Evolutionary conservation across 106 monocot genomes (phyloP).

Genomic region (Dioscorea alata): DNA sequence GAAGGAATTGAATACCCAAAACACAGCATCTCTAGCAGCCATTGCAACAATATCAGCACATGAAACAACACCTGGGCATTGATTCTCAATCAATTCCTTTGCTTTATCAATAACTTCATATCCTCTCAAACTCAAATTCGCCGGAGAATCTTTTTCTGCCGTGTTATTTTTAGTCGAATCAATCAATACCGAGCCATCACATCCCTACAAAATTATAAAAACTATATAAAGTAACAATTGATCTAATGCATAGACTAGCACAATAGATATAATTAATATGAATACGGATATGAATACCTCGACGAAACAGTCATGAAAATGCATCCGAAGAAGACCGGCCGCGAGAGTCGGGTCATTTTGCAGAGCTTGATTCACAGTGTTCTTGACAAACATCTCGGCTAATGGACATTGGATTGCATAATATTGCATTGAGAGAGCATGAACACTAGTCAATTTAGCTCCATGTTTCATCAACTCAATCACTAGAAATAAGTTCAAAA

Average conservation of each 20-base stretch:
- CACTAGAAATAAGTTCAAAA: conserved; percentile 24
- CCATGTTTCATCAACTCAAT: conserved; percentile 20
- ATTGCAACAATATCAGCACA: conserved; percentile 78
- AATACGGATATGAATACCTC: too few species aligned
- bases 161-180: conserved; percentile 63
- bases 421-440: conserved; percentile 46
- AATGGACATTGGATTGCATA: conserved; percentile 56
- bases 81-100: conserved; percentile 44
- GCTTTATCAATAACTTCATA: conserved; percentile 72
- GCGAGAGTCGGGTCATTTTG: conserved; percentile 60
- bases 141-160: conserved; percentile 76
- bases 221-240: too few species aligned
- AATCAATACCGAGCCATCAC: conserved; percentile 74
- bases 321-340: conserved; percentile 69
- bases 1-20: conserved; percentile 32
- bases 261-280: too few species aligned
- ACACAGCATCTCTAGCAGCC: conserved; percentile 72
- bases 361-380: conserved; percentile 48
- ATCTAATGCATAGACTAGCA: too few species aligned
- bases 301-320: conserved; percentile 95
- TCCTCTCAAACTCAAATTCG: conserved; percentile 67
- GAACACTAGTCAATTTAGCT: background rate
- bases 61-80: conserved; percentile 68
- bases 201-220: conserved; percentile 35
- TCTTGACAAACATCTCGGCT: conserved; percentile 42